Evolutionary conservation across 768 basidiomycete species (phyloP), one percentile per base, ranked within the genome.

Genomic region (Suillus plorans): DNA sequence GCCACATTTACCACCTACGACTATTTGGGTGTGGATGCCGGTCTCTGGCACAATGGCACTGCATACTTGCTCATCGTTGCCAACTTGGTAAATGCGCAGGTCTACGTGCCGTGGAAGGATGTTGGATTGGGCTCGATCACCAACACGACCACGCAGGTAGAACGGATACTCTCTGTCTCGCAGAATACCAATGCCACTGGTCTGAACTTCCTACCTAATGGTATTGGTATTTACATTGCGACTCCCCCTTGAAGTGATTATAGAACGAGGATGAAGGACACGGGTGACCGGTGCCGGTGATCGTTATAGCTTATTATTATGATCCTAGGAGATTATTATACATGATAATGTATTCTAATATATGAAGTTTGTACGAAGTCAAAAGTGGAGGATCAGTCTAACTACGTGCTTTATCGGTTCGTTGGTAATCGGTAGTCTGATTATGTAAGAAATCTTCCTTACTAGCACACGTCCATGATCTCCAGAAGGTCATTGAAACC

Each of bases 1-100:
- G 70, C 22, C 0, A 69, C 62, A 9, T 58, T 49, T 10, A 42
- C 42, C 42, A 58, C 20, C n/a, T 74, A 66, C 55, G 50, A 37
- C 20, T n/a, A 66, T 2, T 12, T 16, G 0, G 76, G 72, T 4
- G 74, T 76, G 18, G 76, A 76, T 25, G 68, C 45, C 0, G 67
- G 74, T 7, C 36, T 69, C 5, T 74, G 71, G 72, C 3, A 61
- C 63, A 71, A 71, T 8, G 68, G 71, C n/a, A 72, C 66, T 1
- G 47, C 64, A 2, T 73, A 70, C 36, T 53, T 75, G 52, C 55
- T 77, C 25, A 37, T 75, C n/a, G 61, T 69, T 42, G 42, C 63
- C 5, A 74, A 72, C 36, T 14, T 67, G 25, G 47, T 60, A 53
- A 5, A 20, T 9, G 5, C 45, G 0, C 0, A 42, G 2, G 64